A percentile compares a stretch with the other conserved stretches of the same genome.
Evolutionary conservation across 2,329 filamentous ascomycete genomes (phyloP).

Genomic region (Pseudogymnoascus sp.): DNA sequence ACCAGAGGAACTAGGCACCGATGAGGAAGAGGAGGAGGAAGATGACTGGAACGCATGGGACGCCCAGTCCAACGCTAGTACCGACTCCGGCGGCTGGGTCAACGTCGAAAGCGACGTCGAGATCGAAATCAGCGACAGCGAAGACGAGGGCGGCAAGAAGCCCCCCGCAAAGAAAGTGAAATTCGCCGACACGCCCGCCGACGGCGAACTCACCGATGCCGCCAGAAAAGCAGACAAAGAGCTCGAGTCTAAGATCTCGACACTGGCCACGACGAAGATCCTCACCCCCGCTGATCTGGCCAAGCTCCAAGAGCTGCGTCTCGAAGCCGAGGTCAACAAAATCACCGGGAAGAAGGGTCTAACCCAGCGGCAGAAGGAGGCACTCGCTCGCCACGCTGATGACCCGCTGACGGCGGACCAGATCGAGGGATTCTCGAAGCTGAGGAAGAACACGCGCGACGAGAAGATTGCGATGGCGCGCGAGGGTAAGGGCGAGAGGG

Average conservation of each 20-base stretch:
- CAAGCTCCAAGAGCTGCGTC: conserved; percentile 82
- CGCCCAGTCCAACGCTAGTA: conserved; percentile 47
- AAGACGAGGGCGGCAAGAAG: conserved; percentile 51
- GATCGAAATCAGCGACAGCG: conserved; percentile 66
- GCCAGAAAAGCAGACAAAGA: conserved; percentile 35
- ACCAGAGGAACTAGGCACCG: conserved; percentile 52
- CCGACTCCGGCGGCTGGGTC: conserved; percentile 84
- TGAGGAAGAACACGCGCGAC: conserved; percentile 82
- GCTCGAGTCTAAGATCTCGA: conserved; percentile 46
- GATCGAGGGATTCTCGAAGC: conserved; percentile 76
- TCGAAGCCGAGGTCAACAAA: conserved; percentile 63
- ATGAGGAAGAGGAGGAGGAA: conserved; percentile 52
- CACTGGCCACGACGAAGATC: conserved; percentile 84
- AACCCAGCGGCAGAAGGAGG: conserved; percentile 30
- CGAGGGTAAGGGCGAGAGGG: conserved; percentile 69
- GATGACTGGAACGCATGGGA: conserved; percentile 55
- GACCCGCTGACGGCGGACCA: conserved; percentile 84
- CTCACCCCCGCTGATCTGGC: conserved; percentile 93
- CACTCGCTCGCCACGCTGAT: conserved; percentile 61
- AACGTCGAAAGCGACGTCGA: conserved; percentile 76
- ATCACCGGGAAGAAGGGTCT: conserved; percentile 43
- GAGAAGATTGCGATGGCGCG: conserved; percentile 77
- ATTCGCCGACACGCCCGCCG: conserved; percentile 25
- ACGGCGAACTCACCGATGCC: conserved; percentile 35
- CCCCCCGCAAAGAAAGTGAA: conserved; percentile 60